phyloP scores from a whole-genome alignment of 805 yeast genomes.

The Metschnikowia corniflorae region DNA sequence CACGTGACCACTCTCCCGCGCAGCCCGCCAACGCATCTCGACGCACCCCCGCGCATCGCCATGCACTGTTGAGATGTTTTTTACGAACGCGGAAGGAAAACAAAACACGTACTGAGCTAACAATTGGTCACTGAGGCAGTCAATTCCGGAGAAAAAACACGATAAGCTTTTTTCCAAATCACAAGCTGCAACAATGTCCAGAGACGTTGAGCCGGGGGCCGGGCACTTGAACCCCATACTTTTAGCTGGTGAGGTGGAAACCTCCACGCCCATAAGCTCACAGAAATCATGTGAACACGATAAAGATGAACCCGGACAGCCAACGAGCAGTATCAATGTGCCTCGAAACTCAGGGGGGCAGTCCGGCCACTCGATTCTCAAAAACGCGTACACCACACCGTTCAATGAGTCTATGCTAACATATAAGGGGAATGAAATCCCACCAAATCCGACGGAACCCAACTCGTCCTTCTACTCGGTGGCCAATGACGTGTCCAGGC shows the following conservation, averaged over 20 bases:
- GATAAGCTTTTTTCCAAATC: too few relatives aligned
- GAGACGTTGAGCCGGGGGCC: too few relatives aligned
- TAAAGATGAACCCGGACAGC: neutral
- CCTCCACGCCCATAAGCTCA: conserved; percentile 21
- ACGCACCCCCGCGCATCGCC: conserved; percentile 5
- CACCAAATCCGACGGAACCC: neutral
- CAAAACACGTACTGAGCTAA: neutral
- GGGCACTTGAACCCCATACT: conserved; percentile 7
- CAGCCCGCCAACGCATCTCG: conserved; percentile 9
- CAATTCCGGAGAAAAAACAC: neutral
- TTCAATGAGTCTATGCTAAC: conserved; percentile 5
- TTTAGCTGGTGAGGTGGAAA: conserved; percentile 13
- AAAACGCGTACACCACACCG: neutral
- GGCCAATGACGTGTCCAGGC: conserved; percentile 5
- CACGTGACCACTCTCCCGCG: too few relatives aligned
- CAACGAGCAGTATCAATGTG: neutral
- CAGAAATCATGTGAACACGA: conserved; percentile 1
- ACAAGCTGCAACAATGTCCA: too few relatives aligned
- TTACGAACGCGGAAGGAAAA: neutral
- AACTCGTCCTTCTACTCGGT: conserved; percentile 9
- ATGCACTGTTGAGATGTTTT: neutral
- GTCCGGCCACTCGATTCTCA: conserved; percentile 6
- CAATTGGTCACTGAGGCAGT: too few relatives aligned
- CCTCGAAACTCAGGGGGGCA: neutral
- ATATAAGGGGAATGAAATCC: conserved; percentile 7